phyloP scores from a whole-genome alignment of 129 eudicot species.

The Scalesia atractyloides region DNA sequence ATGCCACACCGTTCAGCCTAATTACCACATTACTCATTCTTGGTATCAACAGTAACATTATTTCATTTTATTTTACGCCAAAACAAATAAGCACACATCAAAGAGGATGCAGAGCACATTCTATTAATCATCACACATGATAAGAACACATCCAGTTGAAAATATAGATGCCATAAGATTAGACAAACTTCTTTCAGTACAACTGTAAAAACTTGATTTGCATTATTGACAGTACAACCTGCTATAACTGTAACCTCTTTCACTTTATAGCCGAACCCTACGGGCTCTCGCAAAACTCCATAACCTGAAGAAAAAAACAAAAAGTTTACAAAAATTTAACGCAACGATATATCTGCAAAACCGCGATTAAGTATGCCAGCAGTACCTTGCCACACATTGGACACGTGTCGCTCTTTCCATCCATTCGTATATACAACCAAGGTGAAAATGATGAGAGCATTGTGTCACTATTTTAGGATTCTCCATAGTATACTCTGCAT shows the following conservation, averaged over 20 bases:
- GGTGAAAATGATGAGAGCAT: slow-evolving; percentile 73
- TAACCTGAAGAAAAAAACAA: slow-evolving; percentile 29
- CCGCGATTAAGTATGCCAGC: neutral
- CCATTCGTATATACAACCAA: slow-evolving; percentile 83
- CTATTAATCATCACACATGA: slow-evolving; percentile 19
- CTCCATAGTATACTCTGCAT: slow-evolving; percentile 63
- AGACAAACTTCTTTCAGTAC: slow-evolving; percentile 23
- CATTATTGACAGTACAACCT: slow-evolving; percentile 27
- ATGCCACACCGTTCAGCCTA: no score
- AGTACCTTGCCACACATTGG: slow-evolving; percentile 68
- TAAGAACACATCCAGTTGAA: slow-evolving; percentile 15
- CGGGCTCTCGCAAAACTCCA: slow-evolving; percentile 43
- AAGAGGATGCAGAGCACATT: neutral
- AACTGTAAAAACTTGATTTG: slow-evolving; percentile 22
- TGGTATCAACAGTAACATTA: neutral
- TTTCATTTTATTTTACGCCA: slow-evolving; percentile 1
- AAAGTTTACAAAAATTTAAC: neutral
- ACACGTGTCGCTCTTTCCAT: slow-evolving; percentile 70
- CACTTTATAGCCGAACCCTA: slow-evolving; percentile 23
- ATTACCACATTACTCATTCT: neutral
- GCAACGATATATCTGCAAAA: neutral
- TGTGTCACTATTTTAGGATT: slow-evolving; percentile 64
- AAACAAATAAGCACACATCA: neutral
- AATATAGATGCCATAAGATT: slow-evolving; percentile 19
- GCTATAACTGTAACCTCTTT: slow-evolving; percentile 25